Evolutionary conservation across 2,329 filamentous ascomycete genomes (phyloP).

Genomic region (Phyllosticta citriasiana): DNA sequence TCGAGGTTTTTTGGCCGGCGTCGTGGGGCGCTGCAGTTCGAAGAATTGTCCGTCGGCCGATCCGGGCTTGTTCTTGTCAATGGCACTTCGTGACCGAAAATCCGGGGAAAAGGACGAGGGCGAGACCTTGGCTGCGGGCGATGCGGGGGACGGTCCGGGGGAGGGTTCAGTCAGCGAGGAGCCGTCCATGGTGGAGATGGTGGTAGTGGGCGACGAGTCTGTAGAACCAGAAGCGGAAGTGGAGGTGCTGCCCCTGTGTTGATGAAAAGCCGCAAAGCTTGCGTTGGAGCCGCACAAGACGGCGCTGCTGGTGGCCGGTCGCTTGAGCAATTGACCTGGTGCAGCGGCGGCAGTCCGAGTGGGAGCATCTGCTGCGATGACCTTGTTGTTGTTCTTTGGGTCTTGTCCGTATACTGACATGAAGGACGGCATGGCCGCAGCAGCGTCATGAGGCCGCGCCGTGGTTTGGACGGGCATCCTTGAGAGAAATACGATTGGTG

Average conservation of each 20-base stretch:
- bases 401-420: conserved; percentile 67
- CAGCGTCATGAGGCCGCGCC: conserved; percentile 19
- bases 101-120: conserved; percentile 58
- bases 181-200: conserved; percentile 84
- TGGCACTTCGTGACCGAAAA: conserved; percentile 29
- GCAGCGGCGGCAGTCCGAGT: conserved; percentile 23
- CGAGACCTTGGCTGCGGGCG: conserved; percentile 64
- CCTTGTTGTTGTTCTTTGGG: conserved; percentile 30
- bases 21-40: conserved; percentile 37
- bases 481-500: conserved; percentile 9
- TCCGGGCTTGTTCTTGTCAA: conserved; percentile 11
- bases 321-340: conserved; percentile 24
- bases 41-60: conserved; percentile 38
- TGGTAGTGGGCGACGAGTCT: conserved; percentile 91
- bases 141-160: conserved; percentile 85
- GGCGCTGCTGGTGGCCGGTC: conserved; percentile 26
- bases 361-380: conserved; percentile 10
- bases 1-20: conserved; percentile 57
- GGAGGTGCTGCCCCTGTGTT: conserved; percentile 67
- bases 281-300: conserved; percentile 18
- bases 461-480: conserved; percentile 29
- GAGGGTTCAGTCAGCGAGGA: conserved; percentile 84
- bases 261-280: conserved; percentile 43
- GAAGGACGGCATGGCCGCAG: conserved; percentile 55
- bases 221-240: conserved; percentile 73